Percentiles rank a stretch among this genome's conserved stretches.
These are phyloP conservation scores for Zygosaccharomyces siamensis DNA, from an alignment of 805 yeast genomes.

Conservation along the genomic window DNA sequence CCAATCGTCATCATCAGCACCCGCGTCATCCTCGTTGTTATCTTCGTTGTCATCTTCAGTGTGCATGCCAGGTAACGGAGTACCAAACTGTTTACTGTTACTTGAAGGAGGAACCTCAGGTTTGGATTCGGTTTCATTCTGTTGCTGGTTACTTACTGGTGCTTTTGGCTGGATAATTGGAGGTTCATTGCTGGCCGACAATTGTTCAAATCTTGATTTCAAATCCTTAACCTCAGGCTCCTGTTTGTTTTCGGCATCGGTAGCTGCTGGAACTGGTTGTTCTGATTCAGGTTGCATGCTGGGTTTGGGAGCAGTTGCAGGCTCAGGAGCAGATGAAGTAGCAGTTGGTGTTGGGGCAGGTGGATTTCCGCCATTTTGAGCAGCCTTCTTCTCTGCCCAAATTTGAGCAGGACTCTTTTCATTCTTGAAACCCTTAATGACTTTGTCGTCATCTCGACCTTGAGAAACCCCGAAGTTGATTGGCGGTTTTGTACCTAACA, in stretches of 20 bases:
- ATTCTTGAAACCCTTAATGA: constrained; percentile 56
- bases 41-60: constrained; percentile 26
- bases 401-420: constrained; percentile 93
- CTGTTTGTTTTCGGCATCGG: constrained; percentile 19
- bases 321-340: neutral
- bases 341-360: constrained; percentile 24
- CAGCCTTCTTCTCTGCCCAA: constrained; percentile 90
- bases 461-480: constrained; percentile 11
- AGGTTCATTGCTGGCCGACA: constrained; percentile 24
- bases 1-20: constrained; percentile 20
- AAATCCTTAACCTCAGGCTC: constrained; percentile 33
- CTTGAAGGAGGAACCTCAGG: constrained; percentile 16
- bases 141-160: constrained; percentile 14
- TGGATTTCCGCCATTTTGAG: constrained; percentile 21
- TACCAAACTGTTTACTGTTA: constrained; percentile 25
- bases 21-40: constrained; percentile 16
- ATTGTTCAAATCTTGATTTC: constrained; percentile 37
- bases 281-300: constrained; percentile 30
- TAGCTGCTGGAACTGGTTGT: neutral
- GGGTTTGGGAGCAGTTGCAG: neutral
- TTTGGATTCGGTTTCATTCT: constrained; percentile 18
- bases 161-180: constrained; percentile 28
- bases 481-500: constrained; percentile 36
- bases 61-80: constrained; percentile 35
- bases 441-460: constrained; percentile 34